Evolutionary conservation across 768 basidiomycete genomes (phyloP), one percentile per base, ranked within the genome.

Genomic region (Russula foetens): DNA sequence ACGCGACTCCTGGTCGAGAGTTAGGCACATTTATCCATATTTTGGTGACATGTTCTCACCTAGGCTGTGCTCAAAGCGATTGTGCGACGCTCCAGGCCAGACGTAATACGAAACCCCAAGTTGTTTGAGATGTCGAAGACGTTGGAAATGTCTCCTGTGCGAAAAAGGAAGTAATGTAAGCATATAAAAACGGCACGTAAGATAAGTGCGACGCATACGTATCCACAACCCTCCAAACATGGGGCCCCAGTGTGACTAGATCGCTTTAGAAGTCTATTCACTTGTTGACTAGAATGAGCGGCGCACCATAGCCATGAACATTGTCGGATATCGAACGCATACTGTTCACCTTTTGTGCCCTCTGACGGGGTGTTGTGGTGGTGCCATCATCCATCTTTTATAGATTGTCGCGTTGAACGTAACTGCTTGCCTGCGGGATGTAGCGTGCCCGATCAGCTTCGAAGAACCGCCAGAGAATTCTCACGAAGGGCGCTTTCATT

Each of bases 31-130:
- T 24, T 15, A 60, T 59, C 44, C 43, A 7, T 38, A 38, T 1
- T 0, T 53, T 21, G 44, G 4, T 26, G 21, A 46, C 11, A 58
- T 14, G 7, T 41, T 61, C 71, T 24, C 53, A 86, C 90, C 90
- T n/a, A 93, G 74, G 62, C 80, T 86, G 68, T 93, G 90, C 65
- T 92, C 90, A 65, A 93, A 92, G 0, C 91, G 81, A 59, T 84
- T 91, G 67, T 92, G 91, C 0, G 86, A 80, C 0, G 87, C 91
- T 2, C 87, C 81, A 0, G 85, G 83, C 81, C 86, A 92, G 29
- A 92, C 86, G 63, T 81, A 83, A 64, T 83, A 85, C 0, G 86
- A 80, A 5, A 86, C 82, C 0, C 91, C 91, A 8, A 93, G 82
- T 68, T 93, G 91, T 63, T 92, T 91, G 67, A 93, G 80, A 57